Evolutionary conservation across 768 basidiomycete species (phyloP).

Genomic region (Boletus subparvulus): DNA sequence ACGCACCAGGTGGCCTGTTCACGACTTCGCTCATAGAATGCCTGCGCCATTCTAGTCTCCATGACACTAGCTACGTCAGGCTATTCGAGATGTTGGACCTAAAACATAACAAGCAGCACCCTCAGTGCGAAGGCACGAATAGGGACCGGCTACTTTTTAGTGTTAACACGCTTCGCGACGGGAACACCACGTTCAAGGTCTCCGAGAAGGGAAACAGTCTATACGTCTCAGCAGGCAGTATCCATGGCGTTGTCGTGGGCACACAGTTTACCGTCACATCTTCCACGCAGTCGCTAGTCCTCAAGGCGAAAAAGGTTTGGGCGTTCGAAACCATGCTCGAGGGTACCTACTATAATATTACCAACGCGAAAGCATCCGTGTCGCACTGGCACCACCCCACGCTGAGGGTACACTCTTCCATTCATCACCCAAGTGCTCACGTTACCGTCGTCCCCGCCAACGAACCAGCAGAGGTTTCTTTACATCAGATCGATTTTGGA

Average conservation of each 20-base stretch:
- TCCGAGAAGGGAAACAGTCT: not conserved
- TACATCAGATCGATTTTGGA: not conserved
- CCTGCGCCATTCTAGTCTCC: slow-evolving; percentile 5
- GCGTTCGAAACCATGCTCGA: slow-evolving; percentile 18
- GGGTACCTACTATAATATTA: not conserved
- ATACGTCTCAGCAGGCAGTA: slow-evolving; percentile 17
- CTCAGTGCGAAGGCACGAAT: slow-evolving; percentile 20
- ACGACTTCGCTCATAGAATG: slow-evolving; percentile 18
- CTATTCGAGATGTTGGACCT: slow-evolving; percentile 15
- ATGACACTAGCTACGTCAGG: slow-evolving; percentile 15
- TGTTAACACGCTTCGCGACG: slow-evolving; percentile 13
- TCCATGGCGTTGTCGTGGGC: slow-evolving; percentile 15
- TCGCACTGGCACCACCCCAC: slow-evolving; percentile 11
- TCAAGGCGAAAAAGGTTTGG: slow-evolving; percentile 13
- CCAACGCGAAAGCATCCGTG: slow-evolving; percentile 8
- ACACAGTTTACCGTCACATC: slow-evolving; percentile 14
- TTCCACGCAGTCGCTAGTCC: not conserved
- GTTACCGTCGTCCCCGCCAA: slow-evolving; percentile 5
- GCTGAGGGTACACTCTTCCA: slow-evolving; percentile 8
- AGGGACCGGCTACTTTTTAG: slow-evolving; percentile 20
- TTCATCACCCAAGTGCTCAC: not conserved
- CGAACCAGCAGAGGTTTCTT: slow-evolving; percentile 9
- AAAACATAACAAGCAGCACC: slow-evolving; percentile 7
- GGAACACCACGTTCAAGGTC: slow-evolving; percentile 17
- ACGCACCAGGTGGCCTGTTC: slow-evolving; percentile 17